phyloP scores from a whole-genome alignment of 805 yeast genomes.

The Metschnikowia santaceciliae region DNA sequence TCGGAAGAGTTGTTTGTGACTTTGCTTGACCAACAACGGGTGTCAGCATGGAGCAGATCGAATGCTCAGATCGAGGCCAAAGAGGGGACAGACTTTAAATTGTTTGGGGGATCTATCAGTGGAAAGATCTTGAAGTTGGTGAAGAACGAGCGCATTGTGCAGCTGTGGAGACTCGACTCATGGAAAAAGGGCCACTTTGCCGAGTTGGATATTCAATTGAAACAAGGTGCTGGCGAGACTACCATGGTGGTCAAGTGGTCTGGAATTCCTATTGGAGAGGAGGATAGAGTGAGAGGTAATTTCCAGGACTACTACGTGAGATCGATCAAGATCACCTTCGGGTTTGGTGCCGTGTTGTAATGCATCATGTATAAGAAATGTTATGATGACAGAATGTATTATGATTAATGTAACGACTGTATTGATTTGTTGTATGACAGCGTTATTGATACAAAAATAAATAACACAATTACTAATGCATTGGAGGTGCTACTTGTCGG shows the following conservation, averaged over 20 bases:
- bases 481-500: neutral
- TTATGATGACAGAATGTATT: too few species aligned
- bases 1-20: conserved; percentile 83
- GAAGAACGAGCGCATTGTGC: conserved; percentile 56
- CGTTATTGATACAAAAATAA: too few species aligned
- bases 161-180: conserved; percentile 82
- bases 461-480: neutral
- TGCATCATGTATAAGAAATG: too few species aligned
- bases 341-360: conserved; percentile 87
- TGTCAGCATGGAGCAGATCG: conserved; percentile 89
- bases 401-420: too few species aligned
- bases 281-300: conserved; percentile 77
- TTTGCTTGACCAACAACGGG: conserved; percentile 68
- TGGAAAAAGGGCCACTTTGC: conserved; percentile 91
- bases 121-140: conserved; percentile 64
- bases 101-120: conserved; percentile 84
- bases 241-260: conserved; percentile 70
- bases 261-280: conserved; percentile 95
- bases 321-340: conserved; percentile 87
- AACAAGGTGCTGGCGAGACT: conserved; percentile 83
- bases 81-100: conserved; percentile 58
- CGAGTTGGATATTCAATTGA: conserved; percentile 57
- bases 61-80: conserved; percentile 49
- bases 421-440: too few species aligned
- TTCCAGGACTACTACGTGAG: conserved; percentile 87